phyloP scores from a whole-genome alignment of 2,329 filamentous ascomycete genomes.

The Rutstroemia sp. region DNA sequence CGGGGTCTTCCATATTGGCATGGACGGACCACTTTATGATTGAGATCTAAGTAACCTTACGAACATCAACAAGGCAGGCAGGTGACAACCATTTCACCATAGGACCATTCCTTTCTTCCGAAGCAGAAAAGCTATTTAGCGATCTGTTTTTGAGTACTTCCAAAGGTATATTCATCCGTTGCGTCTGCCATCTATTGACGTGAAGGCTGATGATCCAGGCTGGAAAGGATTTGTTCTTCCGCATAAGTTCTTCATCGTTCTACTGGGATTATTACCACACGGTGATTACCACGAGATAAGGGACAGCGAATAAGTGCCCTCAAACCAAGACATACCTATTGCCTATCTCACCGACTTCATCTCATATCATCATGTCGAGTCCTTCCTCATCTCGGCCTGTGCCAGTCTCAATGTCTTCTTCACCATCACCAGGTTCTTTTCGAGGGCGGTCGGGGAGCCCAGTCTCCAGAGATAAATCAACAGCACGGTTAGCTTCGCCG shows the following conservation, averaged over 20 bases:
- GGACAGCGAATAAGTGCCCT: neutral
- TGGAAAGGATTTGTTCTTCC: neutral
- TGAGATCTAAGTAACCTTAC: no score
- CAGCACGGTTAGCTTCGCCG: conserved; percentile 53
- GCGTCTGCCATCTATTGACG: neutral
- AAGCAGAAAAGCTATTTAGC: no score
- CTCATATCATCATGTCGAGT: conserved; percentile 26
- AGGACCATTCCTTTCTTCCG: no score
- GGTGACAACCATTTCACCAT: no score
- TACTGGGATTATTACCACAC: conserved; percentile 3
- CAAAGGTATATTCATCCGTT: no score
- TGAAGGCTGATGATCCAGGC: neutral
- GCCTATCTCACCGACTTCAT: conserved; percentile 3
- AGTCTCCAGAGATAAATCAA: conserved; percentile 45
- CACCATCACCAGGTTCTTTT: conserved; percentile 28
- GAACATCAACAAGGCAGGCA: no score
- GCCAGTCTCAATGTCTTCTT: conserved; percentile 38
- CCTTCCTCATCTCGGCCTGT: conserved; percentile 31
- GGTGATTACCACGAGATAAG: conserved; percentile 11
- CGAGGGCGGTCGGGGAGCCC: conserved; percentile 32
- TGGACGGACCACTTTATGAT: no score
- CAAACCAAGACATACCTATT: neutral
- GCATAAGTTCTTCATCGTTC: neutral
- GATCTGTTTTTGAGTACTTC: no score
- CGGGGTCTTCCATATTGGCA: no score